Percentiles rank a stretch among this genome's conserved stretches.
phyloP scores from a whole-genome alignment of 2,329 filamentous ascomycete genomes.

The Phaeosphaeria sp. region DNA sequence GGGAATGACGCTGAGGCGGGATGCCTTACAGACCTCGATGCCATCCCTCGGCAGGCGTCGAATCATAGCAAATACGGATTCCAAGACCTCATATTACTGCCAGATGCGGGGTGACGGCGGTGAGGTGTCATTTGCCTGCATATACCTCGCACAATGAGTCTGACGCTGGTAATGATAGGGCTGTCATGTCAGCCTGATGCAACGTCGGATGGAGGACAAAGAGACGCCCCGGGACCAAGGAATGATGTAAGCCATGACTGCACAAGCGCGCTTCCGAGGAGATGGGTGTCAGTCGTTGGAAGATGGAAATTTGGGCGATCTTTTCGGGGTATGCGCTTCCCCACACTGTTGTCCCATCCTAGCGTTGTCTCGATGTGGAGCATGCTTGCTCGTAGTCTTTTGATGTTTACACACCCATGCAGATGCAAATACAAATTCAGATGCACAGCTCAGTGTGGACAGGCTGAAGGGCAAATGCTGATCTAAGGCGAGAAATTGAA shows the following conservation, averaged over 20 bases:
- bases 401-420: neutral
- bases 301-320: constrained; percentile 1
- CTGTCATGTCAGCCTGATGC: neutral
- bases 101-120: neutral
- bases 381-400: neutral
- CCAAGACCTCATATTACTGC: neutral
- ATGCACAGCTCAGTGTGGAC: neutral
- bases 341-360: neutral
- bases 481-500: neutral
- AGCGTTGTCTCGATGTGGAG: neutral
- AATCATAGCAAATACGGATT: neutral
- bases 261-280: neutral
- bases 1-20: neutral
- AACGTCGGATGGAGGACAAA: constrained; percentile 1
- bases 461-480: neutral
- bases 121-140: neutral
- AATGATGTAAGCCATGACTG: constrained; percentile 5
- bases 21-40: neutral
- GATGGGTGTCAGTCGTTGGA: neutral
- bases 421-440: neutral
- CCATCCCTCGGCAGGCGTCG: neutral
- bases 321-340: neutral
- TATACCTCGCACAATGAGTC: neutral
- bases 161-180: neutral
- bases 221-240: neutral